Evolutionary conservation across 352 stramenopile genomes (phyloP), one percentile per base, ranked within the genome.

Genomic region (Discostella stelligera): DNA sequence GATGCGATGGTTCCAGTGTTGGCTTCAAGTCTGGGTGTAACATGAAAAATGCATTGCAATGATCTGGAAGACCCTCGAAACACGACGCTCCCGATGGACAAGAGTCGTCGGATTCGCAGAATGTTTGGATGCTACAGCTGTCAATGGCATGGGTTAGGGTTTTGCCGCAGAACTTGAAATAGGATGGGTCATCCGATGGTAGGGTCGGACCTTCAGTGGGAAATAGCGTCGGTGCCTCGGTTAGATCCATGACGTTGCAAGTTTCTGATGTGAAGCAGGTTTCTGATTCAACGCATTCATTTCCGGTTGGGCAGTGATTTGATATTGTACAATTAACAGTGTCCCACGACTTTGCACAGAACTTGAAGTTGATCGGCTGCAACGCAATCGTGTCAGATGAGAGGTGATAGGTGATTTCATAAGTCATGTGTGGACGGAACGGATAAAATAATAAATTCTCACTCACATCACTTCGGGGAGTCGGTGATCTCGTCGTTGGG

Each of bases 71-170:
- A 32, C 18, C 56, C 11, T 49, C 13, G 23, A 32, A 52, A 27
- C 56, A 65, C n/a, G 37, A 65, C 27, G 8, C 37, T 18, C 56
- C 56, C 11, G 32, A 23, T 23, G 56, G 56, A 50, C 56, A 65
- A 49, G 32, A 46, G 16, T 49, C 37, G 23, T 46, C 56, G 1
- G 20, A 52, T 27, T 48, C 41, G 20, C 68, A 76, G 49, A 62
- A 18, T 30, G 68, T 76, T 39, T 76, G 32, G 6, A 76, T 13
- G 14, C 55, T 68, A 27, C 68, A 76, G 25, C 13, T 44, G 14
- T 23, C 1, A 0, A 21, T 39, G 20, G 68, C 68, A 21, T 25
- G 4, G 4, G 14, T 58, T n/a, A 37, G 69, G 2, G 32, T 49
- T 3, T 25, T 46, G 14, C 49, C 68, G 18, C 64, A 62, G 48